Evolutionary conservation across 2,329 filamentous ascomycete species (phyloP), one percentile per base, ranked within the genome.

Genomic region (Aspergillus terreus): DNA sequence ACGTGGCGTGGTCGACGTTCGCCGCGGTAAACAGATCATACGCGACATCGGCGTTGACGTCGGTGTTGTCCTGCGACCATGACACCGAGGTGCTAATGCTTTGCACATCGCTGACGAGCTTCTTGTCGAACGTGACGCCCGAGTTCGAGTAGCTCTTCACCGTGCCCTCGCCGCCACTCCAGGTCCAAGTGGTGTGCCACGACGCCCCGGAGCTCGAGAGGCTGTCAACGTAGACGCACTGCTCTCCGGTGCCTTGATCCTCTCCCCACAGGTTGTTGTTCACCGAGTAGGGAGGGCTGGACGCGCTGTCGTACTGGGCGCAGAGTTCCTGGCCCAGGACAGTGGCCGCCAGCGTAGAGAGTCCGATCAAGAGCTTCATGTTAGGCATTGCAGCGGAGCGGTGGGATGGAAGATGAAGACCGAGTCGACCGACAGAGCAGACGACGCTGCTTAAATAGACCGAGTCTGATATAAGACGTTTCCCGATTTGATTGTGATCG

Each of bases 11-110:
- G 43, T 61, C 56, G 33, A 54, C 53, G 50, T 63, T 54, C 4
- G 76, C 70, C 2, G 67, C 58, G 2, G 80, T 82, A 66, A 84
- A 84, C 23, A 84, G 66, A 62, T 84, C 81, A 58, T 82, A 84
- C 6, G 80, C 73, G 4, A 85, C 82, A 58, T 84, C 76, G 38
- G 80, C 78, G 38, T 78, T 65, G 44, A 82, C 65, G 38, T 71
- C 58, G 44, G 62, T 69, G 49, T 76, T 77, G 40, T 70, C 71
- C 64, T 83, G 82, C 14, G 63, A 60, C 73, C 73, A 78, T 25
- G 62, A 58, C 65, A 70, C 76, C 6, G 66, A 67, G 2, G 75
- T 70, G 4, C 67, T 60, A 14, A 79, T 66, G 11, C 68, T 71
- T 15, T 57, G 55, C 58, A 77, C 60, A 1, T 53, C 35, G 36